A percentile compares a stretch with the other conserved stretches of the same genome.
Evolutionary conservation across 2,329 filamentous ascomycete genomes (phyloP).

Genomic region (Cercospora sojina): DNA sequence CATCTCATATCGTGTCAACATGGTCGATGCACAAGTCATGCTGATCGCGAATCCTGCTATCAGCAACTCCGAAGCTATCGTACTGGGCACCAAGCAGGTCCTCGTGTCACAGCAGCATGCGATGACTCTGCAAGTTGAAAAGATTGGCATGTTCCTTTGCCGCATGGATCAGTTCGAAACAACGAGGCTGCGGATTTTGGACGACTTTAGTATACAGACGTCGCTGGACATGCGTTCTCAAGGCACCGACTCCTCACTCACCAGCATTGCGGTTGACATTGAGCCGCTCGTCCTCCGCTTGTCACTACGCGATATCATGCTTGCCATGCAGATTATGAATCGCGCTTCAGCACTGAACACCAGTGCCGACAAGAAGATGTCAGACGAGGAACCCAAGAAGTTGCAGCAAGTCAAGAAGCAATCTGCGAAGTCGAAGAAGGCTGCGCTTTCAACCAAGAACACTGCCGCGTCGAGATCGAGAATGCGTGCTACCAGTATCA

Average conservation of each 20-base stretch:
- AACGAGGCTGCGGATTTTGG: constrained; percentile 83
- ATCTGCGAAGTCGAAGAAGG: constrained; percentile 34
- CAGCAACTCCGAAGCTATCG: constrained; percentile 89
- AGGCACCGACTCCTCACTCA: constrained; percentile 60
- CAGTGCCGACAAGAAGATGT: constrained; percentile 47
- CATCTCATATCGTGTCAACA: constrained; percentile 84
- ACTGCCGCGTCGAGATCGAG: constrained; percentile 46
- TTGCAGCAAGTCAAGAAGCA: constrained; percentile 51
- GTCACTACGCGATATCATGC: constrained; percentile 88
- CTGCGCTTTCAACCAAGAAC: constrained; percentile 47
- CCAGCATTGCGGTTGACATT: constrained; percentile 80
- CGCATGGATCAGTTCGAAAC: constrained; percentile 98
- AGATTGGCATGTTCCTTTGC: constrained; percentile 97
- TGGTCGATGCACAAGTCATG: constrained; percentile 95
- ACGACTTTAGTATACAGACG: constrained; percentile 90
- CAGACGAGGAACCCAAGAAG: constrained; percentile 58
- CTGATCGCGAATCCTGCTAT: constrained; percentile 92
- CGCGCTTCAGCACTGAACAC: constrained; percentile 83
- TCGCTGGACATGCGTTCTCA: constrained; percentile 74
- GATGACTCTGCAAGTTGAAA: constrained; percentile 85
- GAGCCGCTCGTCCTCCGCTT: constrained; percentile 88
- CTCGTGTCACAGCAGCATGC: constrained; percentile 92
- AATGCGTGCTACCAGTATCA: constrained; percentile 48
- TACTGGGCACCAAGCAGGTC: constrained; percentile 89
- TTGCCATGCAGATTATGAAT: constrained; percentile 88